phyloP scores from a whole-genome alignment of 768 basidiomycete genomes.

The Termitomyces heimii region DNA sequence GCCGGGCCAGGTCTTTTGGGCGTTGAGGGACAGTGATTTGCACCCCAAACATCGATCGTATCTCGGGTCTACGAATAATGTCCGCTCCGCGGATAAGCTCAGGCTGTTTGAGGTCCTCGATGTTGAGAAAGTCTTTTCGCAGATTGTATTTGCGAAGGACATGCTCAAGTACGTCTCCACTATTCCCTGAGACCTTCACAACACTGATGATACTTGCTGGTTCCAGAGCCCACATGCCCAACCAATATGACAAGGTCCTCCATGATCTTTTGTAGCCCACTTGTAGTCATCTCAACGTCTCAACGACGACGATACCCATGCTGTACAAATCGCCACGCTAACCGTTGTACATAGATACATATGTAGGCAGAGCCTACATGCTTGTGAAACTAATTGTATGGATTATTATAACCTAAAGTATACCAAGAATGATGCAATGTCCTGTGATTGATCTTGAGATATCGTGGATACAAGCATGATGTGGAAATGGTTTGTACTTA shows the following conservation, averaged over 20 bases:
- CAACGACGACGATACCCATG: neutral
- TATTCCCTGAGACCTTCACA: neutral
- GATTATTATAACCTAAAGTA: constrained; percentile 8
- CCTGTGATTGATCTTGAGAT: neutral
- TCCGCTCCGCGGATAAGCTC: constrained; percentile 40
- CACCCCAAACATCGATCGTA: constrained; percentile 48
- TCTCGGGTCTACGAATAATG: constrained; percentile 11
- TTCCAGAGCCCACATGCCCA: constrained; percentile 68
- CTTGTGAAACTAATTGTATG: neutral
- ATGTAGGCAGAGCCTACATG: neutral
- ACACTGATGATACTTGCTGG: neutral
- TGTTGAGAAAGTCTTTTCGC: constrained; percentile 70
- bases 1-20: constrained; percentile 77
- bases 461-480: neutral
- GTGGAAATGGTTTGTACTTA: constrained; percentile 17
- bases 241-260: constrained; percentile 72
- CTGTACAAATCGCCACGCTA: neutral
- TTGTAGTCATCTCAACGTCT: neutral
- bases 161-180: constrained; percentile 62
- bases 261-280: constrained; percentile 56
- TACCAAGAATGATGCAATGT: constrained; percentile 2
- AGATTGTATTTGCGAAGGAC: constrained; percentile 75
- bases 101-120: constrained; percentile 75
- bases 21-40: constrained; percentile 65
- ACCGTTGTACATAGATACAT: neutral